These are phyloP conservation scores for Metschnikowia drakensbergensis DNA, from an alignment of 805 yeast genomes.

Conservation along the genomic window DNA sequence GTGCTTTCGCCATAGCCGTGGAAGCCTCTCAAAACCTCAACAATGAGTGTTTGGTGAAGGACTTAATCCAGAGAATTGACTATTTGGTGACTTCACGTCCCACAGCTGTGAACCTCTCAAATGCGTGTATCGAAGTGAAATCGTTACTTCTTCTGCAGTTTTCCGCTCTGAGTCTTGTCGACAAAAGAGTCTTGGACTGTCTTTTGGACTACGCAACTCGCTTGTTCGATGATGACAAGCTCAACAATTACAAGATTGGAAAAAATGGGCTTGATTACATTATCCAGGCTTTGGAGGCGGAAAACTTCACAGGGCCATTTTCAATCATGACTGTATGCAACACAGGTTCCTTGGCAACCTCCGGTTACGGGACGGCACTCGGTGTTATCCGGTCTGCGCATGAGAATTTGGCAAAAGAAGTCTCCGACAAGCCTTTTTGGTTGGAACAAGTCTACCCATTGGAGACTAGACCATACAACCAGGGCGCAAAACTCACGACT, in stretches of 20 bases:
- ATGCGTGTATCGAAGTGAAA: constrained; percentile 60
- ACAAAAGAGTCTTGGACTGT: constrained; percentile 22
- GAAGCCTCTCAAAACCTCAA: constrained; percentile 46
- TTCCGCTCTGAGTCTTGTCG: constrained; percentile 15
- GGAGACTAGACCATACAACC: constrained; percentile 96
- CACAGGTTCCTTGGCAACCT: constrained; percentile 94
- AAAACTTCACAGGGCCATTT: constrained; percentile 59
- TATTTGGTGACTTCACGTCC: constrained; percentile 78
- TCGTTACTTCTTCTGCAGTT: constrained; percentile 20
- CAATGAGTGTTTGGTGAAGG: constrained; percentile 24
- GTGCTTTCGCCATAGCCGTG: constrained; percentile 76
- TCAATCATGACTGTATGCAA: constrained; percentile 90
- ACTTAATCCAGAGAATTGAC: constrained; percentile 50
- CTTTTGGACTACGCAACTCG: constrained; percentile 46
- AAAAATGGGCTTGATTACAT: constrained; percentile 75
- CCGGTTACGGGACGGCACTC: constrained; percentile 96
- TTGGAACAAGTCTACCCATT: constrained; percentile 76
- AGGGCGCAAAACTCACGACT: constrained; percentile 91
- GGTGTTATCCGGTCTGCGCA: constrained; percentile 79
- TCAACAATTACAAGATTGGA: constrained; percentile 78
- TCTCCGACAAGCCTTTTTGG: constrained; percentile 36
- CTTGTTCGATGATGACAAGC: constrained; percentile 70
- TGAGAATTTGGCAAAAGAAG: constrained; percentile 39
- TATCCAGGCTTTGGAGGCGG: constrained; percentile 37
- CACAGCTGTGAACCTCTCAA: constrained; percentile 88